A percentile compares a stretch with the other conserved stretches of the same genome.
Conservation (phyloP, 1,139 yeast species). For the Kurtzmaniella quercitrusa region DNA sequence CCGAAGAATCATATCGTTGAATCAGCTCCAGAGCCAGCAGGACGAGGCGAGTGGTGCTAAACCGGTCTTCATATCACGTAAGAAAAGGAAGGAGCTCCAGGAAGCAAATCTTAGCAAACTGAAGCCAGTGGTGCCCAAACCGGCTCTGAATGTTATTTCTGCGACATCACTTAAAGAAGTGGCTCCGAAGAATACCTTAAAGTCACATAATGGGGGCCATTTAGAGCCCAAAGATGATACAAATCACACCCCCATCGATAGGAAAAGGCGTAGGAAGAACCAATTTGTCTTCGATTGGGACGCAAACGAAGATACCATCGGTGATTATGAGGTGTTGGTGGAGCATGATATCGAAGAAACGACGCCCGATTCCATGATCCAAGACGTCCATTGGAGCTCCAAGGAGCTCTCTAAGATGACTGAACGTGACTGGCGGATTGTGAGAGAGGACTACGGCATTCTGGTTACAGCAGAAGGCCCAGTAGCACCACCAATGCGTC, state of each 20-base stretch:
- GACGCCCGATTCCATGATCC: conserved; percentile 11
- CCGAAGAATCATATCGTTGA: conserved; percentile 4
- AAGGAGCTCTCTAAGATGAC: conserved; percentile 66
- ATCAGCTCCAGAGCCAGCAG: conserved; percentile 1
- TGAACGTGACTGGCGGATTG: conserved; percentile 83
- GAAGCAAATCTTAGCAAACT: neutral
- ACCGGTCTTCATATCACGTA: conserved; percentile 1
- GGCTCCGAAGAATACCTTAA: neutral
- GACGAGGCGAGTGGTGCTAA: neutral
- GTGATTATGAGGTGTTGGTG: conserved; percentile 40
- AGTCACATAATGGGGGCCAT: neutral
- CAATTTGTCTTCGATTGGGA: conserved; percentile 72
- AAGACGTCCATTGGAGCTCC: conserved; percentile 62
- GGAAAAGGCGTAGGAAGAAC: conserved; percentile 3
- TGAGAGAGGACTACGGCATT: conserved; percentile 75
- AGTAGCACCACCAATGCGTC: conserved; percentile 58
- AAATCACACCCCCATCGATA: conserved; percentile 4
- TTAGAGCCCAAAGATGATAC: conserved; percentile 1
- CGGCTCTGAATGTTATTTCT: neutral
- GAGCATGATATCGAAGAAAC: conserved; percentile 11
- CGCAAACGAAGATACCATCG: conserved; percentile 59
- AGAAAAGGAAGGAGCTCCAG: conserved; percentile 10
- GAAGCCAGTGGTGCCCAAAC: neutral
- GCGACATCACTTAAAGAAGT: neutral
- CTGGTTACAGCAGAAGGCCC: conserved; percentile 47